Percentiles rank a stretch among this genome's conserved stretches.
These are phyloP conservation scores for Emergomyces africanus DNA, from an alignment of 2,329 filamentous ascomycete genomes.

Conservation along the genomic window DNA sequence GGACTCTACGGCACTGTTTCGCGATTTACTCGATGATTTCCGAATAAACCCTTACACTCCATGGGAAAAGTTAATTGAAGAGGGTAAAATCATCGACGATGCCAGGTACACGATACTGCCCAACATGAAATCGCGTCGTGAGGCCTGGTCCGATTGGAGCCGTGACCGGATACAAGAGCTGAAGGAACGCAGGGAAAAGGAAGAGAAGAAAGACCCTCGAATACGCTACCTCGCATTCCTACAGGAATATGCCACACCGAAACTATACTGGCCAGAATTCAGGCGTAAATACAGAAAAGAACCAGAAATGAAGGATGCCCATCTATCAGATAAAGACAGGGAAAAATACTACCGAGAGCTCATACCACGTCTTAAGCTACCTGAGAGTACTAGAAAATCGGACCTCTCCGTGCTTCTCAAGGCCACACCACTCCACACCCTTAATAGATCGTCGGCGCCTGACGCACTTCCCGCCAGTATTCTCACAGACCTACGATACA, in stretches of 20 bases:
- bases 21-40: slow-evolving; percentile 72
- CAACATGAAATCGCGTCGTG: slow-evolving; percentile 69
- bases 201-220: slow-evolving; percentile 70
- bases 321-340: slow-evolving; percentile 35
- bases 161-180: slow-evolving; percentile 60
- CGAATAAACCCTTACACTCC: slow-evolving; percentile 74
- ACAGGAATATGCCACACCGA: slow-evolving; percentile 69
- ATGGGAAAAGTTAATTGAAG: slow-evolving; percentile 82
- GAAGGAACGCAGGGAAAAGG: slow-evolving; percentile 57
- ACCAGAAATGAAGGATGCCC: slow-evolving; percentile 48
- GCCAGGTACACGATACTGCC: slow-evolving; percentile 70
- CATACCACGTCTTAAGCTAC: slow-evolving; percentile 33
- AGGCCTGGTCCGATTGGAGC: slow-evolving; percentile 76
- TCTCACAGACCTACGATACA: slow-evolving; percentile 33
- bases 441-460: slow-evolving; percentile 28
- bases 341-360: slow-evolving; percentile 38
- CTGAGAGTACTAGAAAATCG: slow-evolving; percentile 33
- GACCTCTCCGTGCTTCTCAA: slow-evolving; percentile 34
- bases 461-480: slow-evolving; percentile 29
- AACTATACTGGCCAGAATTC: slow-evolving; percentile 97
- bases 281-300: slow-evolving; percentile 81
- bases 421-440: slow-evolving; percentile 25
- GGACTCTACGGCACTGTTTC: slow-evolving; percentile 68
- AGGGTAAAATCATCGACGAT: slow-evolving; percentile 71
- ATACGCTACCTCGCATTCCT: slow-evolving; percentile 75